Conservation (phyloP, 148 eudicot genomes). For the Bassia scoparia region DNA sequence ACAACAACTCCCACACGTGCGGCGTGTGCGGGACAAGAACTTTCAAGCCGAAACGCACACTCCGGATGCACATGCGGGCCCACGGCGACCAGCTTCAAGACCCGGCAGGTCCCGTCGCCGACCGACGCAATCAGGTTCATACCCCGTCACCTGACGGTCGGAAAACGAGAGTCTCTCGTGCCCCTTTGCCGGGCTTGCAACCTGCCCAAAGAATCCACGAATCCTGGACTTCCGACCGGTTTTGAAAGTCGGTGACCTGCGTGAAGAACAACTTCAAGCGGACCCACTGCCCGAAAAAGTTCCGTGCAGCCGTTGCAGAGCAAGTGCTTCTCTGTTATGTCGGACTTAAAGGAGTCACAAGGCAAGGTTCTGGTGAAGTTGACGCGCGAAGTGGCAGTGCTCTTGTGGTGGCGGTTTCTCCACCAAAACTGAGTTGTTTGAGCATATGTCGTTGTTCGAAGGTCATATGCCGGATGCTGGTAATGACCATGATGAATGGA, state of each 20-base stretch:
- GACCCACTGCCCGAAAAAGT: constrained; percentile 80
- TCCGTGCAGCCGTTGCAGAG: constrained; percentile 55
- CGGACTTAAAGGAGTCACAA: constrained; percentile 69
- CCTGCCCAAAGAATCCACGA: too few relatives aligned
- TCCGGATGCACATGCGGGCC: constrained; percentile 72
- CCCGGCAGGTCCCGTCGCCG: constrained; percentile 26
- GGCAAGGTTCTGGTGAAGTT: constrained; percentile 38
- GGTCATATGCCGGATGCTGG: constrained; percentile 64
- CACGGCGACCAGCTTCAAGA: constrained; percentile 62
- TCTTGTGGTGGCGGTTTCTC: constrained; percentile 68
- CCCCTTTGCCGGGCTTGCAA: constrained; percentile 62
- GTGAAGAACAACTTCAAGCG: constrained; percentile 86
- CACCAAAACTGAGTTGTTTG: constrained; percentile 70
- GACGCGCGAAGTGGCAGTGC: constrained; percentile 31
- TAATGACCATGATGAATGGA: neutral
- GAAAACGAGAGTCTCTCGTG: constrained; percentile 60
- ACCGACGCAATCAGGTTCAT: too few relatives aligned
- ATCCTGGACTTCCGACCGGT: constrained; percentile 57
- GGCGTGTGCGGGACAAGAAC: constrained; percentile 69
- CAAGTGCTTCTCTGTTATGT: constrained; percentile 71
- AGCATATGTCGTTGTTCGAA: constrained; percentile 66
- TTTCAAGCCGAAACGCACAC: constrained; percentile 59
- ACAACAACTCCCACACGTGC: constrained; percentile 73
- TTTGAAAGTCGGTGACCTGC: constrained; percentile 62
- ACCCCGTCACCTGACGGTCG: too few relatives aligned